Percentiles rank a stretch among this genome's conserved stretches.
Evolutionary conservation across 1,284 basidiomycete genomes (phyloP).

Genomic region (Puccinia polysora): DNA sequence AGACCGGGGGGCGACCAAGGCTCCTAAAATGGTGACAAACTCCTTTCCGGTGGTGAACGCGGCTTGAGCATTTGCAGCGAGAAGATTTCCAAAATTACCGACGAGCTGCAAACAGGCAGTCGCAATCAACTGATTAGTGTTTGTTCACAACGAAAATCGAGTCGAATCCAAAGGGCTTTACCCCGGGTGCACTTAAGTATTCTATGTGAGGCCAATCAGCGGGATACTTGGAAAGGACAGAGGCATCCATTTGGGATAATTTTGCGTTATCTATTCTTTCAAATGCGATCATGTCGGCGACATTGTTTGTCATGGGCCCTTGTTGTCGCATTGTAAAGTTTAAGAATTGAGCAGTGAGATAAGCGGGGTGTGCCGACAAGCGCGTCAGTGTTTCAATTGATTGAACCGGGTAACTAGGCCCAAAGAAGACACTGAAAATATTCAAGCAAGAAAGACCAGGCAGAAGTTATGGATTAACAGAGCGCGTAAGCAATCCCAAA

Average conservation of each 20-base stretch:
- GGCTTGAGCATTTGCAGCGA: neutral
- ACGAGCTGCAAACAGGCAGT: neutral
- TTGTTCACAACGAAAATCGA: neutral
- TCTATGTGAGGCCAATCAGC: constrained; percentile 41
- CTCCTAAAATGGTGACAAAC: constrained; percentile 26
- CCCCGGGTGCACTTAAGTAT: constrained; percentile 33
- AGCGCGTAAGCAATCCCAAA: no score
- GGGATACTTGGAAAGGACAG: constrained; percentile 11
- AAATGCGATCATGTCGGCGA: constrained; percentile 32
- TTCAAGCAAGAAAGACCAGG: neutral
- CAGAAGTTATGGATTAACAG: neutral
- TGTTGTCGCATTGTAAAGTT: constrained; percentile 21
- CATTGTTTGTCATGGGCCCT: constrained; percentile 22
- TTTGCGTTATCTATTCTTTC: neutral
- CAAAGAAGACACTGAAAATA: constrained; percentile 21
- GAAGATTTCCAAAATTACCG: constrained; percentile 4
- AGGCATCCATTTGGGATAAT: constrained; percentile 7
- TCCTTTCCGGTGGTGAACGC: constrained; percentile 6
- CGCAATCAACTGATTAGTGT: neutral
- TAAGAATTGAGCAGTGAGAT: constrained; percentile 12
- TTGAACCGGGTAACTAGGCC: constrained; percentile 25
- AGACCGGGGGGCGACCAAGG: constrained; percentile 29
- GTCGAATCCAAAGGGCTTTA: neutral
- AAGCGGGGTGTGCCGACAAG: neutral
- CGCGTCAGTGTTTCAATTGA: constrained; percentile 21